These are phyloP conservation scores for Endothia cerciana DNA, from an alignment of 2,329 filamentous ascomycete genomes.

Conservation along the genomic window DNA sequence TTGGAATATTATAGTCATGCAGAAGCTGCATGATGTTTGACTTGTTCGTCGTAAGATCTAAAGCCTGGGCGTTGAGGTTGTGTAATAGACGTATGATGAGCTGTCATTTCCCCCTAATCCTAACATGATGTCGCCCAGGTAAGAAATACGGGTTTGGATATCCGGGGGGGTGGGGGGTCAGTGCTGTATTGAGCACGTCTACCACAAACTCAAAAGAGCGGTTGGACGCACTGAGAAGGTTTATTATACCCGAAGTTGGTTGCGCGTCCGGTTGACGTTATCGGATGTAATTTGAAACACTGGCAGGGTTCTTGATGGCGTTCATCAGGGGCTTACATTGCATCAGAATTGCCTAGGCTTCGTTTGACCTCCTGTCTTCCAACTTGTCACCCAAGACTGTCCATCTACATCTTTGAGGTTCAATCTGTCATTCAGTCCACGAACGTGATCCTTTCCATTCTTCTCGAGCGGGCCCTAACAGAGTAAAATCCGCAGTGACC, in stretches of 20 bases:
- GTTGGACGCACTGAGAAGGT: background rate
- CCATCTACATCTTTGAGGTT: background rate
- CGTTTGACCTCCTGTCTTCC: background rate
- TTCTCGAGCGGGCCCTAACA: background rate
- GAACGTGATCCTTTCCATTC: background rate
- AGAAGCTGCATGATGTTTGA: too few relatives aligned
- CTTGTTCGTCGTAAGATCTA: too few relatives aligned
- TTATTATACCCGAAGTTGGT: background rate
- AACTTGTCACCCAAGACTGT: background rate
- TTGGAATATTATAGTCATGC: too few relatives aligned
- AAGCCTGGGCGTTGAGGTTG: background rate
- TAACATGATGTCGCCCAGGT: background rate
- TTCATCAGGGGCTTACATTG: background rate
- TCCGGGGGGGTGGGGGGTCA: background rate
- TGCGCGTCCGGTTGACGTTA: background rate
- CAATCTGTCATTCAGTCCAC: background rate
- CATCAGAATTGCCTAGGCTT: background rate
- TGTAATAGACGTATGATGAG: background rate
- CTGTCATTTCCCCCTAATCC: background rate
- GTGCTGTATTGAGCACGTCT: background rate
- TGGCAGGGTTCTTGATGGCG: background rate
- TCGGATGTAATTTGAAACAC: background rate
- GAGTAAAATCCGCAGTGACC: background rate
- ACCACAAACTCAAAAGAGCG: background rate
- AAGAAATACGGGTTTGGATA: background rate